Evolutionary conservation across 768 basidiomycete genomes (phyloP).

Genomic region (Phanerodontia chrysosporium): DNA sequence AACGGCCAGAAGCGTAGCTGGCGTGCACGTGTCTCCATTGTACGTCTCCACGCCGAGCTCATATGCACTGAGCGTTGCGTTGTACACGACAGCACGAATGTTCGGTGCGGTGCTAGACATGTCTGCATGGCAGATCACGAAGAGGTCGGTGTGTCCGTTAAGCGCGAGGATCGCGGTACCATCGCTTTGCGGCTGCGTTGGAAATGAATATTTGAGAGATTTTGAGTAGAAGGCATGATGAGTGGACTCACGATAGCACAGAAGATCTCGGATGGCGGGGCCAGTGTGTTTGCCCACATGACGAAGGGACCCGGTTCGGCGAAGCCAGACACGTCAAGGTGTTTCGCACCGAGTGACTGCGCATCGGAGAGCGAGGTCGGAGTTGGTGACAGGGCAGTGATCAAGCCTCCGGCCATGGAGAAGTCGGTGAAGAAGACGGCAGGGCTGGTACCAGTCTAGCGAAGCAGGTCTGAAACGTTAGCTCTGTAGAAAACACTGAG

Average conservation of each 20-base stretch:
- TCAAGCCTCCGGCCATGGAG: not conserved
- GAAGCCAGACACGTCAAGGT: not conserved
- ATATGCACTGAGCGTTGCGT: constrained; percentile 1
- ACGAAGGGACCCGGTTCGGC: not conserved
- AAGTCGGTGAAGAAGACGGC: not conserved
- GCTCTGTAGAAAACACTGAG: no score
- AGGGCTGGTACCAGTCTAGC: not conserved
- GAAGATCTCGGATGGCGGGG: not conserved
- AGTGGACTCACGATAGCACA: constrained; percentile 4
- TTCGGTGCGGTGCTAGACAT: not conserved
- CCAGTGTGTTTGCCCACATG: not conserved
- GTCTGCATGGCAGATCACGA: constrained; percentile 7
- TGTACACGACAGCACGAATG: constrained; percentile 4
- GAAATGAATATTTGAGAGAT: no score
- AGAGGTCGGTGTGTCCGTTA: constrained; percentile 8
- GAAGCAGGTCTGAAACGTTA: not conserved
- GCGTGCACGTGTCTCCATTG: constrained; percentile 5
- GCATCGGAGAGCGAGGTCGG: not conserved
- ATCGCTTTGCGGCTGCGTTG: not conserved
- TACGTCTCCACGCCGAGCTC: not conserved
- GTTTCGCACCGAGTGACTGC: not conserved
- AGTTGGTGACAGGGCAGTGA: not conserved
- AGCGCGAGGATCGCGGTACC: constrained; percentile 2
- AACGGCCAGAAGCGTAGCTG: not conserved
- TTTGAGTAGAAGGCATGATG: no score